A percentile compares a stretch with the other conserved stretches of the same genome.
These are phyloP conservation scores for Neurospora tetraspora DNA, from an alignment of 495 filamentous ascomycete species.

Conservation along the genomic window DNA sequence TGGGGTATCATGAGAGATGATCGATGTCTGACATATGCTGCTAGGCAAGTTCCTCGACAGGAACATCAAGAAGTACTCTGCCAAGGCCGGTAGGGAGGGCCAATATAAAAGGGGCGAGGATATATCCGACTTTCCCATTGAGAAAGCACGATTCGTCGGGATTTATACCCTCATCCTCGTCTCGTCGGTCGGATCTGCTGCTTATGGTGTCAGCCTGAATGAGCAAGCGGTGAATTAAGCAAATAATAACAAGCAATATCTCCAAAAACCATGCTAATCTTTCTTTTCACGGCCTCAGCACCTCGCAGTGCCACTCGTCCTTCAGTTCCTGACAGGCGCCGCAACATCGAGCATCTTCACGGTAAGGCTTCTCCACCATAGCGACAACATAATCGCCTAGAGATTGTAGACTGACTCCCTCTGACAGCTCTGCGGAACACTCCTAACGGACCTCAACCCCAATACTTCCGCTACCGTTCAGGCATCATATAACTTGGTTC, in stretches of 20 bases:
- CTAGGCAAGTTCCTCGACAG: background rate
- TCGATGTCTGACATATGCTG: background rate
- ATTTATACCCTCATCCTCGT: background rate
- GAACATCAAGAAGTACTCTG: background rate
- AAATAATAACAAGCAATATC: too few species aligned
- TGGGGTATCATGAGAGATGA: background rate
- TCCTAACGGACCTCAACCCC: conserved; percentile 21
- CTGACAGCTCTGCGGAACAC: conserved; percentile 6
- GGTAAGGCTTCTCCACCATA: background rate
- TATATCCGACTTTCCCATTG: background rate
- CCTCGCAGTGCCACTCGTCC: conserved; percentile 4
- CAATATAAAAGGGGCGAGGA: background rate
- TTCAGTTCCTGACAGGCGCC: conserved; percentile 9
- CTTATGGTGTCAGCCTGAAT: conserved; percentile 5
- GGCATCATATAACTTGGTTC: conserved; percentile 8
- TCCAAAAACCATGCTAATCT: too few species aligned
- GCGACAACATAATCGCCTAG: background rate
- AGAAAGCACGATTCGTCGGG: background rate
- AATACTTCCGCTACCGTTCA: conserved; percentile 6
- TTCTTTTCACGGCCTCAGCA: background rate
- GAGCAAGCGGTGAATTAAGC: background rate
- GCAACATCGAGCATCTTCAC: conserved; percentile 4
- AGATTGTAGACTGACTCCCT: too few species aligned
- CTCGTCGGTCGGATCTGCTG: background rate
- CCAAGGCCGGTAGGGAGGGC: background rate